Percentiles rank a stretch among this genome's conserved stretches.
Conservation (phyloP, 306 rosid genomes). For the Malus sieversii region DNA sequence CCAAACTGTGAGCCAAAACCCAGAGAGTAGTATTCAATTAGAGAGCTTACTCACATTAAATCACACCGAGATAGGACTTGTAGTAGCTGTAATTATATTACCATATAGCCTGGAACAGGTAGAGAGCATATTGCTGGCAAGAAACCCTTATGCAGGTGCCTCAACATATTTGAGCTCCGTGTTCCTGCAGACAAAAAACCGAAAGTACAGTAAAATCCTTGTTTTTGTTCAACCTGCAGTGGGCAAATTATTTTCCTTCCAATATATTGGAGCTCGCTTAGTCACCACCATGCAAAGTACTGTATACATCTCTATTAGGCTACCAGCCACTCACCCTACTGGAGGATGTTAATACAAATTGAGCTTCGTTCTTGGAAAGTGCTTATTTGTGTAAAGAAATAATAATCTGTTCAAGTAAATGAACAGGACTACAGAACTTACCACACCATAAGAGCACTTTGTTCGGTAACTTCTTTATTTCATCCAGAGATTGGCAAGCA, state of each 20-base stretch:
- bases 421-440: slow-evolving; percentile 19
- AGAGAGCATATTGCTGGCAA: slow-evolving; percentile 66
- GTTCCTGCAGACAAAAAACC: slow-evolving; percentile 32
- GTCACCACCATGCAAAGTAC: neutral
- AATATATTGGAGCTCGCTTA: neutral
- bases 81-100: slow-evolving; percentile 1
- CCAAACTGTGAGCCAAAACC: slow-evolving; percentile 46
- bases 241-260: neutral
- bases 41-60: neutral
- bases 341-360: no score
- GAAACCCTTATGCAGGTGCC: slow-evolving; percentile 82
- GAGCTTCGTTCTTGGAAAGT: neutral
- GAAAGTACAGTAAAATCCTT: neutral
- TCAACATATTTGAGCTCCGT: slow-evolving; percentile 64
- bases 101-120: slow-evolving; percentile 78
- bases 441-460: slow-evolving; percentile 89
- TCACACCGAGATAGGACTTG: neutral
- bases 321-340: no score
- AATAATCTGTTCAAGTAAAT: neutral
- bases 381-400: neutral
- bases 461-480: slow-evolving; percentile 61
- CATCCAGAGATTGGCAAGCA: slow-evolving; percentile 52
- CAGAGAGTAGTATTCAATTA: neutral
- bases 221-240: neutral
- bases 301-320: neutral